phyloP scores from a whole-genome alignment of 179 eudicot genomes.

The Heliamphora ciliata region DNA sequence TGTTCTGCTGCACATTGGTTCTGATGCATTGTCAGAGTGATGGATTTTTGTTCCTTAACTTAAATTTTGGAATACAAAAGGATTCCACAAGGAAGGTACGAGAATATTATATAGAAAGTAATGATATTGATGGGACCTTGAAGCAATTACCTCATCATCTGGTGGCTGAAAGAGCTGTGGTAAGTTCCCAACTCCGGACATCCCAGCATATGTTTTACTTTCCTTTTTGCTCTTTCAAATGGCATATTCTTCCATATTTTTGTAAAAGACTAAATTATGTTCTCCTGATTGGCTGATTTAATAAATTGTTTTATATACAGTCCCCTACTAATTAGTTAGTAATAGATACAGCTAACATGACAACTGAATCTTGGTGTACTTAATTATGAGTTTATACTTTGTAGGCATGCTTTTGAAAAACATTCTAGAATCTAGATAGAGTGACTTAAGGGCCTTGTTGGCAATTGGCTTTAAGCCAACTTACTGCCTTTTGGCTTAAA shows the following conservation, averaged over 20 bases:
- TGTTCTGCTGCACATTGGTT: background rate
- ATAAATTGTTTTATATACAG: background rate
- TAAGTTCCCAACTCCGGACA: constrained; percentile 36
- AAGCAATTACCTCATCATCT: constrained; percentile 69
- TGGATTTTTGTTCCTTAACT: constrained; percentile 37
- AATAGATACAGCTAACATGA: no score
- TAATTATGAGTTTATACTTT: no score
- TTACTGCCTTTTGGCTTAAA: no score
- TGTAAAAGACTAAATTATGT: background rate
- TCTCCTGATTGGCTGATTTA: background rate
- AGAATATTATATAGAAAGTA: constrained; percentile 74
- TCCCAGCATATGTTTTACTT: constrained; percentile 2
- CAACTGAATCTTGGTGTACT: no score
- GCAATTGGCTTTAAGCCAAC: no score
- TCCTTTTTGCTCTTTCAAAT: background rate
- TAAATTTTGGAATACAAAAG: constrained; percentile 49
- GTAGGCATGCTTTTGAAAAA: no score
- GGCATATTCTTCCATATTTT: background rate
- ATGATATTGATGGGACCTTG: constrained; percentile 74
- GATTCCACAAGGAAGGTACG: constrained; percentile 57
- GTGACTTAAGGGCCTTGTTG: no score
- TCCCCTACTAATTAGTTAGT: background rate
- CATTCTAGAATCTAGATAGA: no score
- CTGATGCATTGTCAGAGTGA: background rate
- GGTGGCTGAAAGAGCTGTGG: constrained; percentile 93